phyloP scores from a whole-genome alignment of 192 early-diverging fungal species.

The Gonapodya sp. region DNA sequence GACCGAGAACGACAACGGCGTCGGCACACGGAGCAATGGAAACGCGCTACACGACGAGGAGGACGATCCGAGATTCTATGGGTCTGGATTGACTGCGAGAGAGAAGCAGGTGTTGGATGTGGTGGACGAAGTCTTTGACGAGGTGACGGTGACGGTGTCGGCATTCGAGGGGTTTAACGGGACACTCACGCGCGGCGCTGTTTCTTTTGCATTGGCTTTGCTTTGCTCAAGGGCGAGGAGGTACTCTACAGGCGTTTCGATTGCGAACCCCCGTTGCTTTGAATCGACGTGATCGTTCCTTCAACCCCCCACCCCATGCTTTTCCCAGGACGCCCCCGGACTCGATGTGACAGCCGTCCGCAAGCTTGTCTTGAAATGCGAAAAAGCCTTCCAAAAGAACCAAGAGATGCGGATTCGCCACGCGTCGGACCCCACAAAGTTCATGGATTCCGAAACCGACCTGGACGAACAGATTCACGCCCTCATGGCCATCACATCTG shows the following conservation, averaged over 20 bases:
- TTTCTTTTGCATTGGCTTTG: not conserved
- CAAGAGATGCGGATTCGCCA: slow-evolving; percentile 75
- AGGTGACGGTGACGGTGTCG: slow-evolving; percentile 34
- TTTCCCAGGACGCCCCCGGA: slow-evolving; percentile 27
- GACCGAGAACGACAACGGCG: not conserved
- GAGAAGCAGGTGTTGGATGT: slow-evolving; percentile 66
- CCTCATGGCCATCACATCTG: slow-evolving; percentile 63
- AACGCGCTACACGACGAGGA: slow-evolving; percentile 49
- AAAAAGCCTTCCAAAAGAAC: slow-evolving; percentile 80
- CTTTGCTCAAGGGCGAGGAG: not conserved
- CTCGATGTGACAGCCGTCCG: slow-evolving; percentile 62
- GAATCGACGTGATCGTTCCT: not conserved
- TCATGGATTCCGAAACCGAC: slow-evolving; percentile 93
- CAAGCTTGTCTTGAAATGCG: slow-evolving; percentile 69
- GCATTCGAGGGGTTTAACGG: not conserved
- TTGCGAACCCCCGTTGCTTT: slow-evolving; percentile 6
- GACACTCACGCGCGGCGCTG: too few species aligned
- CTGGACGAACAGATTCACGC: slow-evolving; percentile 82
- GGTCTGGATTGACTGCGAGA: slow-evolving; percentile 62
- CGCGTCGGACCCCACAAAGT: slow-evolving; percentile 61
- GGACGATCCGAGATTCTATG: slow-evolving; percentile 71
- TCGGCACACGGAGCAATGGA: not conserved
- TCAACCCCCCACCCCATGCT: not conserved
- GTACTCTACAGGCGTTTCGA: not conserved
- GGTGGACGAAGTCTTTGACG: slow-evolving; percentile 70